Evolutionary conservation across 2,329 filamentous ascomycete genomes (phyloP).

Genomic region (Aspergillus hortae): DNA sequence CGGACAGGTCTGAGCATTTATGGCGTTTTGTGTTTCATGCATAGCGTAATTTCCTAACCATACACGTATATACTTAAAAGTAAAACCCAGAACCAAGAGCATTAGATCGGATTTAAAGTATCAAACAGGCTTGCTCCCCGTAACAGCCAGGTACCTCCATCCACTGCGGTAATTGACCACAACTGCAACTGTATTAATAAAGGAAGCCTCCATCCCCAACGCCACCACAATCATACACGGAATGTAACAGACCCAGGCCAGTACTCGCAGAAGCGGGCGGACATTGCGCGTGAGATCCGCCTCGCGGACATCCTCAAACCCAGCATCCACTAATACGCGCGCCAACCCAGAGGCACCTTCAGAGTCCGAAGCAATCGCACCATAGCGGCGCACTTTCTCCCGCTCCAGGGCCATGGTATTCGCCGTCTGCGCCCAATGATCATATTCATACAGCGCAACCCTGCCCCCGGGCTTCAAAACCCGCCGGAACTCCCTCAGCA

Average conservation of each 20-base stretch:
- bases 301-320: conserved; percentile 9
- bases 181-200: conserved; percentile 13
- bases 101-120: not conserved
- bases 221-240: conserved; percentile 7
- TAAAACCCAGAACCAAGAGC: too few relatives aligned
- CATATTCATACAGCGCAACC: conserved; percentile 47
- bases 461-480: conserved; percentile 45
- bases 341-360: conserved; percentile 1
- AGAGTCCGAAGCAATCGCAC: not conserved
- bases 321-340: not conserved
- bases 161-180: conserved; percentile 13
- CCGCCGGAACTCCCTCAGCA: conserved; percentile 44
- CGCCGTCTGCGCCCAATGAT: conserved; percentile 27
- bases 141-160: conserved; percentile 11
- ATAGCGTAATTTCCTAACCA: not conserved
- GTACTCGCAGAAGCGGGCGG: conserved; percentile 6
- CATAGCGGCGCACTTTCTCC: not conserved
- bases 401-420: not conserved
- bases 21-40: not conserved
- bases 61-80: too few relatives aligned
- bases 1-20: conserved; percentile 10
- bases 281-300: conserved; percentile 10
- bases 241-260: conserved; percentile 4
- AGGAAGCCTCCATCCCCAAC: conserved; percentile 8
- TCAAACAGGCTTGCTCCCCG: conserved; percentile 7